Evolutionary conservation across 495 filamentous ascomycete genomes (phyloP).

Genomic region (Penicillium verhagenii): DNA sequence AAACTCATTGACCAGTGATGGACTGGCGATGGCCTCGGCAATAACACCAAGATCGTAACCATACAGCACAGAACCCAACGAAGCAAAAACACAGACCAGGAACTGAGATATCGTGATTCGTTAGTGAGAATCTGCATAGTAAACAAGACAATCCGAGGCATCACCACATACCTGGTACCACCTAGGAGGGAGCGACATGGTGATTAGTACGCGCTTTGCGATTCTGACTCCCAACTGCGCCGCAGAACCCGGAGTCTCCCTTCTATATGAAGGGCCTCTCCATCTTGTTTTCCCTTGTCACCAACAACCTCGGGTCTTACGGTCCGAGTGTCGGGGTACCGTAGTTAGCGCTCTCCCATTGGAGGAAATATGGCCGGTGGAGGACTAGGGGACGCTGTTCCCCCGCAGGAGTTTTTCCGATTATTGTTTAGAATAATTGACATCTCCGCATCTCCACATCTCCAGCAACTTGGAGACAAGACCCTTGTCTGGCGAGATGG

Average conservation of each 20-base stretch:
- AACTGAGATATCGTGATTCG: conserved; percentile 36
- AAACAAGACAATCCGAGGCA: neutral
- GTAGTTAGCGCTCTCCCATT: neutral
- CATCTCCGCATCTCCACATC: neutral
- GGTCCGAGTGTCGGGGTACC: neutral
- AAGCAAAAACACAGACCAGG: conserved; percentile 53
- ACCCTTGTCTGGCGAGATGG: neutral
- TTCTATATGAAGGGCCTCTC: neutral
- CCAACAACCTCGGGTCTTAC: neutral
- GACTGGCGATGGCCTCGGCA: conserved; percentile 37
- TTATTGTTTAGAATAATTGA: neutral
- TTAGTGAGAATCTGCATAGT: neutral
- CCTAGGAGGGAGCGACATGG: conserved; percentile 6
- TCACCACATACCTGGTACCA: conserved; percentile 12
- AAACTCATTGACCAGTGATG: conserved; percentile 17
- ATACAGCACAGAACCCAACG: conserved; percentile 51
- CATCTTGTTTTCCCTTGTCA: neutral
- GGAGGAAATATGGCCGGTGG: conserved; percentile 10
- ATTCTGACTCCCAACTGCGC: neutral
- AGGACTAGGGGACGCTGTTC: neutral
- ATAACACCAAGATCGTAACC: conserved; percentile 51
- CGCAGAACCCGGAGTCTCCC: neutral
- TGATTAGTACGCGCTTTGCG: neutral
- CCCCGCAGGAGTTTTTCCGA: conserved; percentile 13
- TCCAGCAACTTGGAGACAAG: neutral